phyloP scores from a whole-genome alignment of 306 rosid genomes.

The Phaseolus lunatus region DNA sequence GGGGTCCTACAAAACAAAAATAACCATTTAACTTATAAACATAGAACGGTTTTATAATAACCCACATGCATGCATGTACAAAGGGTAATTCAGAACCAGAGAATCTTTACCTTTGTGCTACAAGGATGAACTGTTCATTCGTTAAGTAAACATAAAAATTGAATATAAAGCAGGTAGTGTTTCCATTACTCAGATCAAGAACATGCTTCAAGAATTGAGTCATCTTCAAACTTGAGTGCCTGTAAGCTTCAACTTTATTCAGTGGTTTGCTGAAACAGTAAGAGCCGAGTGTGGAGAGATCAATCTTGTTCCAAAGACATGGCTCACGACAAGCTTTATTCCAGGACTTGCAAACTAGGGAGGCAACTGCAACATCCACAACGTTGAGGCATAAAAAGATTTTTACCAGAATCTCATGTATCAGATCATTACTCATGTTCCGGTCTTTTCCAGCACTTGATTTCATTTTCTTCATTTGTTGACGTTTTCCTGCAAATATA shows the following conservation, averaged over 20 bases:
- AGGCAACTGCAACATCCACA: constrained; percentile 35
- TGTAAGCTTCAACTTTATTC: not conserved
- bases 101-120: constrained; percentile 42
- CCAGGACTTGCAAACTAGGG: constrained; percentile 38
- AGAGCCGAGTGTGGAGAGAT: not conserved
- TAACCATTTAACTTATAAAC: too few species aligned
- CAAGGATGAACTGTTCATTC: not conserved
- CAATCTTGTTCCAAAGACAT: constrained; percentile 34
- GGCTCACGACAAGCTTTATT: constrained; percentile 28
- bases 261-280: not conserved
- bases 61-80: too few species aligned
- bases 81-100: not conserved
- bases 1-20: constrained; percentile 36
- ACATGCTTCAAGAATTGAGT: constrained; percentile 27
- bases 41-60: too few species aligned
- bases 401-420: not conserved
- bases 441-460: not conserved
- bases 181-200: constrained; percentile 39
- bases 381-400: constrained; percentile 41
- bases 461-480: not conserved
- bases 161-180: constrained; percentile 29
- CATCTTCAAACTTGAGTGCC: not conserved
- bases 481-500: constrained; percentile 6
- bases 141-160: not conserved
- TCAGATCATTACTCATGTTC: not conserved